phyloP scores from a whole-genome alignment of 768 basidiomycete species.

The Pleurotus djamor region DNA sequence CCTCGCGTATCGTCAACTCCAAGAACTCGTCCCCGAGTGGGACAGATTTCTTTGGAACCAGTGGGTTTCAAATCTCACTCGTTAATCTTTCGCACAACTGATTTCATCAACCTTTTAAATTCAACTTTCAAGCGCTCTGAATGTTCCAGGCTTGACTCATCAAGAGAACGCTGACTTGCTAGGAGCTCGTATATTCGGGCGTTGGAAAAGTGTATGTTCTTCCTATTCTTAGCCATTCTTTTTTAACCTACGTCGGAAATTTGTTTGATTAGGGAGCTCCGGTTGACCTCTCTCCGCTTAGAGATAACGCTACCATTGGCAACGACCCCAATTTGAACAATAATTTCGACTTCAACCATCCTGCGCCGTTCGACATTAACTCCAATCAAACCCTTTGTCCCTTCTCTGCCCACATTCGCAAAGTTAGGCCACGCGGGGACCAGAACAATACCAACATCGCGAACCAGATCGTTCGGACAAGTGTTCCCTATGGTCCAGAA shows the following conservation, averaged over 20 bases:
- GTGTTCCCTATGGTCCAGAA: conserved; percentile 3
- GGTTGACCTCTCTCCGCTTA: not conserved
- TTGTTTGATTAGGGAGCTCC: not conserved
- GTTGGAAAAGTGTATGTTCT: conserved; percentile 2
- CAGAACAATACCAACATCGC: not conserved
- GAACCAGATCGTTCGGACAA: not conserved
- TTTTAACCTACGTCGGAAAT: not conserved
- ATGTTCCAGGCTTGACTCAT: not conserved
- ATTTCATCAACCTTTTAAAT: not conserved
- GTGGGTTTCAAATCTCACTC: not conserved
- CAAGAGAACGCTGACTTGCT: conserved; percentile 1
- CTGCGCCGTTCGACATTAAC: not conserved
- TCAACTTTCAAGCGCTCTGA: not conserved
- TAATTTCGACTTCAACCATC: conserved; percentile 5
- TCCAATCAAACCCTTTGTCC: not conserved
- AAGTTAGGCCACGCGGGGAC: conserved; percentile 1
- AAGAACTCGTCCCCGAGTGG: conserved; percentile 2
- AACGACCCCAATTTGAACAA: not conserved
- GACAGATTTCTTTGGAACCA: not conserved
- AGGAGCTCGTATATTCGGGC: conserved; percentile 2
- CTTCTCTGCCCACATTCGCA: conserved; percentile 1
- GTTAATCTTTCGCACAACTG: not conserved
- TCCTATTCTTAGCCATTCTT: not conserved
- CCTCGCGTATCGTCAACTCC: conserved; percentile 4
- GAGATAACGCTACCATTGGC: not conserved